Base-by-base conservation (phyloP, 148 eudicot genomes). In the Dianthus caryophyllus region DNA sequence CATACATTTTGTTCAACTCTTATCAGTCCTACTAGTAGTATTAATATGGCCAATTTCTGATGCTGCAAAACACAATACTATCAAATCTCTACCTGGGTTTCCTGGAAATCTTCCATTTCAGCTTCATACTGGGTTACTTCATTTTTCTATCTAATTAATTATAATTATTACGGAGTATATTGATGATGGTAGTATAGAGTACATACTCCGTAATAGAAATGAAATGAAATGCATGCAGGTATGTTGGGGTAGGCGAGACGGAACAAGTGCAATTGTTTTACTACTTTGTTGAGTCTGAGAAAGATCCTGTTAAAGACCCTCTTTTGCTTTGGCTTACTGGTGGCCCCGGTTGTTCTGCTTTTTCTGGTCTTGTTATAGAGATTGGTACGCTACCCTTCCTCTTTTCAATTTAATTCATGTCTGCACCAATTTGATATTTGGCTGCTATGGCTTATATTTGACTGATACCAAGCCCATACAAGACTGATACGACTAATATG, bases 341-440 rank as follows among this genome's bases (percentile, higher is more conserved):
- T n/a, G 78, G 74, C 25, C 74, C 78, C 11, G 78, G 78, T 18
- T 75, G 78, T 18, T 70, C 78, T 38, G 38, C 70, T 49, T 56
- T 75, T 12, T 49, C 74, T 33, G 70, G 70, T 1, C 70, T 75
- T 39, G 70, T 54, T 51, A 21, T 64, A 0, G 74, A 75, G 38
- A 75, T 65, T 16, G 78, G 78, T 70, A 68, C 36, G 22, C 4
- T 52, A 30, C 41, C 0, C 21, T n/a, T n/a, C n/a, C n/a, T n/a
- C n/a, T n/a, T n/a, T n/a, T n/a, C n/a, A n/a, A n/a, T n/a, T n/a
- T n/a, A n/a, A n/a, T n/a, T n/a, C n/a, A n/a, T n/a, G n/a, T n/a
- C n/a, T n/a, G n/a, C n/a, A n/a, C n/a, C n/a, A n/a, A n/a, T n/a
- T n/a, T n/a, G n/a, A n/a, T n/a, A n/a, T n/a, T n/a, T n/a, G n/a